phyloP scores from a whole-genome alignment of 177 flowering plant genomes.

The Vitis hybrid region DNA sequence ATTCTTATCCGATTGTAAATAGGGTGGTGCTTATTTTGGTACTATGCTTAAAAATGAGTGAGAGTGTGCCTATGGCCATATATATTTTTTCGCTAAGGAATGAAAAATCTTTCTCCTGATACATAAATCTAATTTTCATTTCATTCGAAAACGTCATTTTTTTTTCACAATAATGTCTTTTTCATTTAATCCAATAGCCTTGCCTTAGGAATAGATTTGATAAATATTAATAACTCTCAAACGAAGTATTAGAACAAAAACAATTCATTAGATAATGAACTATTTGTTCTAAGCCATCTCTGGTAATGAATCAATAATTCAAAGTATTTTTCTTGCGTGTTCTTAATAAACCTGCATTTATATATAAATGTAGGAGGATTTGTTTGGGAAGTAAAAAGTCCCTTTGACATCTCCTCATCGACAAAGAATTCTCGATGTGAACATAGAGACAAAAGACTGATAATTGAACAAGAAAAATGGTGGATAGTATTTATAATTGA shows the following conservation, averaged over 20 bases:
- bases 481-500: neutral
- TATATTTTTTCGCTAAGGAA: too few species aligned
- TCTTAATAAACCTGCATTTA: neutral
- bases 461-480: constrained; percentile 9
- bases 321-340: neutral
- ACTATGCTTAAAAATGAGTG: too few species aligned
- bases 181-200: accelerated
- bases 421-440: constrained; percentile 14
- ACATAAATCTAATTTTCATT: too few species aligned
- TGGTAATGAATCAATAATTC: neutral
- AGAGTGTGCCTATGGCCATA: too few species aligned
- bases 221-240: accelerated
- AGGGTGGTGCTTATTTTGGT: too few species aligned
- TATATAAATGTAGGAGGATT: constrained; percentile 17
- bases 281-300: neutral
- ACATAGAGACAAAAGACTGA: constrained; percentile 5
- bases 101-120: too few species aligned
- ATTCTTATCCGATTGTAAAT: too few species aligned
- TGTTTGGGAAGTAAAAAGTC: constrained; percentile 15
- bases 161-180: too few species aligned
- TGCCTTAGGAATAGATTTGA: accelerated
- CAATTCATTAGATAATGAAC: neutral
- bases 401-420: constrained; percentile 13
- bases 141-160: too few species aligned
- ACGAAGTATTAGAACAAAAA: neutral